phyloP scores from a whole-genome alignment of 345 rosid species.

The Heritiera fomes region DNA sequence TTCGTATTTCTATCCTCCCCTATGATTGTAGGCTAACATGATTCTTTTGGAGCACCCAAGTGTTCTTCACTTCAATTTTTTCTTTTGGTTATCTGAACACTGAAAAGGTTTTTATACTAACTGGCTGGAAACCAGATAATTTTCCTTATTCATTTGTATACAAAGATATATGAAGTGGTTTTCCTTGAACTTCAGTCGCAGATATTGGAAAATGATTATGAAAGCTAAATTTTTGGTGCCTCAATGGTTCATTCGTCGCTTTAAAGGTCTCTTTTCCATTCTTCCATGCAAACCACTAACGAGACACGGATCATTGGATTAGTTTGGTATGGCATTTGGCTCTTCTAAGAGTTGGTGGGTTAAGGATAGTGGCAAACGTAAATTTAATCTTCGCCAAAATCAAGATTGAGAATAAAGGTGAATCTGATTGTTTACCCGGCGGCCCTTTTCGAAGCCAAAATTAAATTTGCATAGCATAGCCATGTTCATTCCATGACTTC shows the following conservation, averaged over 20 bases:
- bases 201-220: neutral
- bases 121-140: neutral
- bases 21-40: conserved; percentile 34
- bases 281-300: neutral
- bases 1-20: conserved; percentile 95
- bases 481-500: neutral
- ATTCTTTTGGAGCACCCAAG: conserved; percentile 3
- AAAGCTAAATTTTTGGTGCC: neutral
- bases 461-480: too few species aligned
- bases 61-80: neutral
- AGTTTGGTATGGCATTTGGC: too few species aligned
- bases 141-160: neutral
- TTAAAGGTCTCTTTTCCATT: neutral
- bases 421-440: neutral
- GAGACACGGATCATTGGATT: too few species aligned
- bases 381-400: neutral
- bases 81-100: neutral
- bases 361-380: too few species aligned
- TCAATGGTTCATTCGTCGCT: neutral
- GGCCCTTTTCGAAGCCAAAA: neutral
- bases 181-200: neutral
- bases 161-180: neutral
- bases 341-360: neutral
- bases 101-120: neutral
- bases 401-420: too few species aligned